These are phyloP conservation scores for Tremellales sp. DNA, from an alignment of 1,284 basidiomycete genomes.

Conservation along the genomic window DNA sequence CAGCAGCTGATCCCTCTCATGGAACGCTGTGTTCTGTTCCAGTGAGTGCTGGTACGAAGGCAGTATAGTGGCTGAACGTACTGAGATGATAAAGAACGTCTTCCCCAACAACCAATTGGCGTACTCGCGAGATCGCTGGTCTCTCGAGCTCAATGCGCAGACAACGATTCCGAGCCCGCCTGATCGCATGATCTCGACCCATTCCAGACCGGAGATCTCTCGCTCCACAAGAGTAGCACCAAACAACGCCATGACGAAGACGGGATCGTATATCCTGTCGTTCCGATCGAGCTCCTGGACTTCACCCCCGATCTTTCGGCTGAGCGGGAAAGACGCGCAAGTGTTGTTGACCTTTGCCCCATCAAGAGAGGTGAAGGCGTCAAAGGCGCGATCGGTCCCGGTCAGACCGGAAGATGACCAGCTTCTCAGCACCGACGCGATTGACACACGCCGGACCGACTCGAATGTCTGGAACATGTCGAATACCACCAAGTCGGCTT, in stretches of 20 bases:
- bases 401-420: slow-evolving; percentile 57
- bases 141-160: slow-evolving; percentile 66
- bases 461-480: slow-evolving; percentile 77
- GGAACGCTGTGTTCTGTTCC: slow-evolving; percentile 54
- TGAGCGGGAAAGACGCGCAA: slow-evolving; percentile 64
- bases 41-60: slow-evolving; percentile 7
- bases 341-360: slow-evolving; percentile 65
- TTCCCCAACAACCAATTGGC: slow-evolving; percentile 50
- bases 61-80: slow-evolving; percentile 17
- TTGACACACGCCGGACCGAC: slow-evolving; percentile 61
- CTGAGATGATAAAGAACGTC: slow-evolving; percentile 37
- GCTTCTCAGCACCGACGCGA: slow-evolving; percentile 57
- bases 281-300: slow-evolving; percentile 1
- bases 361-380: slow-evolving; percentile 68
- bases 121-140: slow-evolving; percentile 58
- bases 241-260: slow-evolving; percentile 68
- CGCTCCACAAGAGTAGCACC: slow-evolving; percentile 59
- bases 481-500: slow-evolving; percentile 63
- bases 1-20: slow-evolving; percentile 72
- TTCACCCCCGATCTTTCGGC: slow-evolving; percentile 12
- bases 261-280: slow-evolving; percentile 69
- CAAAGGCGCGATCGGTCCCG: slow-evolving; percentile 53
- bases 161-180: slow-evolving; percentile 74
- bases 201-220: slow-evolving; percentile 60
- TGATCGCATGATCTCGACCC: slow-evolving; percentile 80